These are phyloP conservation scores for Rhizophagus clarus DNA, from an alignment of 192 early-diverging fungal species.

Conservation along the genomic window DNA sequence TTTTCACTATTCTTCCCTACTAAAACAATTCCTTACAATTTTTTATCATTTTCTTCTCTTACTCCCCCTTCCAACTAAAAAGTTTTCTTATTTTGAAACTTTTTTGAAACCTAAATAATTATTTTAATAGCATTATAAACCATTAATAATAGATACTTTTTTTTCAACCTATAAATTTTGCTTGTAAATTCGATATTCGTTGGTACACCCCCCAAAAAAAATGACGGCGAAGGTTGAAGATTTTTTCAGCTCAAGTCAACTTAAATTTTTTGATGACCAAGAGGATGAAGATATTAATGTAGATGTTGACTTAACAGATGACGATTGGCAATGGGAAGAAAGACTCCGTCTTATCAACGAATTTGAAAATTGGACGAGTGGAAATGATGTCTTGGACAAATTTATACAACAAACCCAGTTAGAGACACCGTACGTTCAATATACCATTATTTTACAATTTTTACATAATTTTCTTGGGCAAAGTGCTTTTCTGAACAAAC, in stretches of 20 bases:
- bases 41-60: not conserved
- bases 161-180: not conserved
- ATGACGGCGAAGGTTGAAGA: not conserved
- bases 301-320: slow-evolving; percentile 4
- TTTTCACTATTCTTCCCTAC: not conserved
- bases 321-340: slow-evolving; percentile 33
- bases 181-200: not conserved
- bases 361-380: slow-evolving; percentile 29
- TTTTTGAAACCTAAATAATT: not conserved
- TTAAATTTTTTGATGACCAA: not conserved
- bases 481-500: not conserved
- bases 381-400: slow-evolving; percentile 2
- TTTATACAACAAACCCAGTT: slow-evolving; percentile 29
- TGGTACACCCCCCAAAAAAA: not conserved
- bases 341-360: slow-evolving; percentile 26
- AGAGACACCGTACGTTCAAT: slow-evolving; percentile 10
- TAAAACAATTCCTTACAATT: not conserved
- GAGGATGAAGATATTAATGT: not conserved
- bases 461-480: not conserved
- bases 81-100: not conserved
- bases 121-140: not conserved
- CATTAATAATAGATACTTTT: not conserved
- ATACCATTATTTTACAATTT: not conserved
- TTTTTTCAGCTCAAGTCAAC: not conserved
- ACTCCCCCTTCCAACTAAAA: not conserved